Evolutionary conservation across 306 rosid genomes (phyloP).

Genomic region (Malus sieversii): DNA sequence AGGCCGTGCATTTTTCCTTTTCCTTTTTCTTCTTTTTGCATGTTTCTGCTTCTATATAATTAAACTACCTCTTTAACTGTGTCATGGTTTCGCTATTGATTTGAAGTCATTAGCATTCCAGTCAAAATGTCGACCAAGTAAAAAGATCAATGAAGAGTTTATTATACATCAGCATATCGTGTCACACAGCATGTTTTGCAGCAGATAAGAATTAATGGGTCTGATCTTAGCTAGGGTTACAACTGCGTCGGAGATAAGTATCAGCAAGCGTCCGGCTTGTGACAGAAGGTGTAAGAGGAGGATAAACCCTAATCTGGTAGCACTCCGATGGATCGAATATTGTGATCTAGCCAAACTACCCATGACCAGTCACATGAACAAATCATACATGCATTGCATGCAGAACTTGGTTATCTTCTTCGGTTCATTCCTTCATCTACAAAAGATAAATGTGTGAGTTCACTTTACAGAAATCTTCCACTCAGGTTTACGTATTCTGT

Average conservation of each 20-base stretch:
- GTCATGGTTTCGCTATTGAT: not conserved
- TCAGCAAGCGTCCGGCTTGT: not conserved
- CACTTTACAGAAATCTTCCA: constrained; percentile 19
- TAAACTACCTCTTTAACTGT: not conserved
- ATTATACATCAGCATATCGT: not conserved
- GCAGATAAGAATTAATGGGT: not conserved
- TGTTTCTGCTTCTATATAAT: not conserved
- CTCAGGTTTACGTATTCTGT: constrained; percentile 11
- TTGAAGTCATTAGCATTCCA: not conserved
- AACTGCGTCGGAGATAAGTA: not conserved
- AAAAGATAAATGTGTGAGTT: not conserved
- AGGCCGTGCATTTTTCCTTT: not conserved
- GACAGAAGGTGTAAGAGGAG: not conserved
- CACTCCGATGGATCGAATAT: not conserved
- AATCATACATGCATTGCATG: not conserved
- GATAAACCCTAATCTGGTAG: not conserved
- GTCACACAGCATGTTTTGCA: not conserved
- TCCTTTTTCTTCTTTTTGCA: not conserved
- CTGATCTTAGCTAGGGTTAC: not conserved
- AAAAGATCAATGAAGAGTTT: not conserved
- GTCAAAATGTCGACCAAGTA: not conserved
- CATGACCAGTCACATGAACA: not conserved
- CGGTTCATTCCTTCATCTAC: not conserved
- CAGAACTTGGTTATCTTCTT: not conserved
- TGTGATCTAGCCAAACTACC: not conserved